These are phyloP conservation scores for Metarhizium humberi DNA, from an alignment of 2,329 filamentous ascomycete genomes.

Conservation along the genomic window DNA sequence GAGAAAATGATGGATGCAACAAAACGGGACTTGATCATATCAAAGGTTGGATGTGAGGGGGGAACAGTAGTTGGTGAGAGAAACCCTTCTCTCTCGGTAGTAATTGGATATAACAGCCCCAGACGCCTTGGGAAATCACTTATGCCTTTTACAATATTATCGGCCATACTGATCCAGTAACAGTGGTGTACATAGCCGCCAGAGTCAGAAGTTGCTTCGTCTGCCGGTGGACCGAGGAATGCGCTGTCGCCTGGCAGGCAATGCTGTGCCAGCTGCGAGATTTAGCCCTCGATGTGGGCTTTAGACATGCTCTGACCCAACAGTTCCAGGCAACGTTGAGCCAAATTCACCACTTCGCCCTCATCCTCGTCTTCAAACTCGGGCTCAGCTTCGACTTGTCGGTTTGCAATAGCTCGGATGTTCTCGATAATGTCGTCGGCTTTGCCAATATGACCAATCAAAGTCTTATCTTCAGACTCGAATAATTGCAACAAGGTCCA, in stretches of 20 bases:
- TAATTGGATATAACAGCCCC: background rate
- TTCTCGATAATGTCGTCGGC: slow-evolving; percentile 87
- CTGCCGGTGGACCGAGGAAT: background rate
- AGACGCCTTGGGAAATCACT: slow-evolving; percentile 4
- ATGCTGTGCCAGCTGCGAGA: background rate
- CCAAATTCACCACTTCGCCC: slow-evolving; percentile 84
- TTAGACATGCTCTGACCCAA: slow-evolving; percentile 69
- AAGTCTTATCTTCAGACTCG: slow-evolving; percentile 83
- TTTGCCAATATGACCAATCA: slow-evolving; percentile 83
- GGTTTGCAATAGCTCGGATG: slow-evolving; percentile 85
- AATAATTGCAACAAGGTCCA: slow-evolving; percentile 95
- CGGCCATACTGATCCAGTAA: background rate
- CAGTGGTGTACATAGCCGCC: background rate
- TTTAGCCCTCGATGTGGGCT: slow-evolving; percentile 70
- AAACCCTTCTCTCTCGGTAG: background rate
- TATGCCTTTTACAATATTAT: background rate
- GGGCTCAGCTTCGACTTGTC: slow-evolving; percentile 77
- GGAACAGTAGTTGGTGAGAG: background rate
- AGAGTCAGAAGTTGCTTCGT: too few species aligned
- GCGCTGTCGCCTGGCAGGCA: background rate
- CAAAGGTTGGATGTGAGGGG: background rate
- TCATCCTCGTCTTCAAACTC: slow-evolving; percentile 85
- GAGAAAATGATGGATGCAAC: background rate
- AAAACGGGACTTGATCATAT: background rate
- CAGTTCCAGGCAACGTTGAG: slow-evolving; percentile 81